phyloP scores from a whole-genome alignment of 2,329 filamentous ascomycete genomes.

The Botrytis squamosa region DNA sequence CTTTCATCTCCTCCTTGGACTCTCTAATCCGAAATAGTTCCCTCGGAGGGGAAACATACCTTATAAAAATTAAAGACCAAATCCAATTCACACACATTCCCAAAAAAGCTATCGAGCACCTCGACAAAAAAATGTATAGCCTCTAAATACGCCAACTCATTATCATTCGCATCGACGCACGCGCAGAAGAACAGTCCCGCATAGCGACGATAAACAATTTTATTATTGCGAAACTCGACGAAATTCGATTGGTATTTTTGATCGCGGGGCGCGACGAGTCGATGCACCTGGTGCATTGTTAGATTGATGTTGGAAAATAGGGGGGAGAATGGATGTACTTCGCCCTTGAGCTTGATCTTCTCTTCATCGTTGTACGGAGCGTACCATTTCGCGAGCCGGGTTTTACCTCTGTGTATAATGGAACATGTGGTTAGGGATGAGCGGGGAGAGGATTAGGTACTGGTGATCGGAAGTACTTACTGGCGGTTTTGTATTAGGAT shows the following conservation, averaged over 20 bases:
- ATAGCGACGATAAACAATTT: constrained; percentile 96
- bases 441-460: background rate
- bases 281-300: constrained; percentile 69
- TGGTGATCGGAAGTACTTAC: constrained; percentile 45
- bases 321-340: constrained; percentile 53
- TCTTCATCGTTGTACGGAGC: constrained; percentile 97
- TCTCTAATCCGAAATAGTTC: background rate
- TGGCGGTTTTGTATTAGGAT: constrained; percentile 89
- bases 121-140: constrained; percentile 99
- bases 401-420: constrained; percentile 76
- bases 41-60: constrained; percentile 33
- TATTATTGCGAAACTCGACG: constrained; percentile 92
- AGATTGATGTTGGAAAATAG: background rate
- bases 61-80: constrained; percentile 80
- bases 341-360: constrained; percentile 98
- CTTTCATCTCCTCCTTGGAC: background rate
- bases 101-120: constrained; percentile 97
- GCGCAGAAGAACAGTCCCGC: constrained; percentile 99
- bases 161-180: constrained; percentile 98
- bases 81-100: constrained; percentile 97
- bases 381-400: constrained; percentile 98
- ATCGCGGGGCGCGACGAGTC: constrained; percentile 93
- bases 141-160: constrained; percentile 94
- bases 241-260: constrained; percentile 99
- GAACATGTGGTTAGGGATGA: background rate